phyloP scores from a whole-genome alignment of 163 green algal species.

The Scenedesmus sp. region DNA sequence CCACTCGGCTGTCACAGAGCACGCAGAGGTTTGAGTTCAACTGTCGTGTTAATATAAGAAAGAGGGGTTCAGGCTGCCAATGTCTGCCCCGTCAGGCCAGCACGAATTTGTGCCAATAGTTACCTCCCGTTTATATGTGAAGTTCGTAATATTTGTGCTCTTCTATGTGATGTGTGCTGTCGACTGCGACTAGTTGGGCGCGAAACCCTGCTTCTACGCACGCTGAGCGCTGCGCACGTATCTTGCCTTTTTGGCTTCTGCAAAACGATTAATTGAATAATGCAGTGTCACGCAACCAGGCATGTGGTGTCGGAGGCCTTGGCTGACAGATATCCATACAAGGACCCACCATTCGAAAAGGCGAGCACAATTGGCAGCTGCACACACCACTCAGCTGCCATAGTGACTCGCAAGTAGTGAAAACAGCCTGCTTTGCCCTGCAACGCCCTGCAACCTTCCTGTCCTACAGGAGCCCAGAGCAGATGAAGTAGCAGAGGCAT shows the following conservation, averaged over 20 bases:
- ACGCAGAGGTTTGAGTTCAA: no score
- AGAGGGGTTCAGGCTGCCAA: no score
- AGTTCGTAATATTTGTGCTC: no score
- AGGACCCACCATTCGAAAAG: slow-evolving; percentile 13
- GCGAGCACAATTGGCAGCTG: background rate
- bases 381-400: no score
- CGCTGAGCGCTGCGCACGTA: background rate
- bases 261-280: background rate
- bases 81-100: no score
- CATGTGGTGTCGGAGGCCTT: background rate
- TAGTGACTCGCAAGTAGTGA: background rate
- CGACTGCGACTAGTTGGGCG: background rate
- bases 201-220: background rate
- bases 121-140: no score
- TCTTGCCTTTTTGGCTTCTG: background rate
- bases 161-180: background rate
- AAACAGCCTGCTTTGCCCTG: background rate
- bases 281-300: slow-evolving; percentile 17
- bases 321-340: slow-evolving; percentile 33
- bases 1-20: no score
- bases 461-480: background rate
- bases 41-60: no score
- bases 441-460: background rate
- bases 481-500: slow-evolving; percentile 32
- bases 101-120: no score